These are phyloP conservation scores for Hypomyces rosellus DNA, from an alignment of 2,329 filamentous ascomycete genomes.

Conservation along the genomic window DNA sequence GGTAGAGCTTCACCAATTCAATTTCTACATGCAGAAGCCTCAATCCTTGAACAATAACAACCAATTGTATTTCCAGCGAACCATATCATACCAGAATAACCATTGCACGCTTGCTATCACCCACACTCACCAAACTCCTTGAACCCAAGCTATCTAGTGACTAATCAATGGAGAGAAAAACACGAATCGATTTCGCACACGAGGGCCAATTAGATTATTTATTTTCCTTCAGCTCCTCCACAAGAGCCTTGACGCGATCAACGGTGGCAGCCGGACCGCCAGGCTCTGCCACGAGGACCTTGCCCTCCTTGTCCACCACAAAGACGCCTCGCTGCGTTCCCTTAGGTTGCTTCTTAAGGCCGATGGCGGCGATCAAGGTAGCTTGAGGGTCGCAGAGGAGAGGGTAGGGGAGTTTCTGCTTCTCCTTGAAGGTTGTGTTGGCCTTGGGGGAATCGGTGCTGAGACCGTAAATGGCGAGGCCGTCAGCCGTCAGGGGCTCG, in stretches of 20 bases:
- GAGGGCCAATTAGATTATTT: neutral
- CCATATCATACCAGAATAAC: neutral
- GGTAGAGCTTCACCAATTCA: no score
- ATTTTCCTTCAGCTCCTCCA: constrained; percentile 38
- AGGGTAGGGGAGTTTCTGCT: constrained; percentile 82
- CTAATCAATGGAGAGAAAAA: neutral
- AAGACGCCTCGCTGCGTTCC: constrained; percentile 84
- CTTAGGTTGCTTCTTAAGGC: constrained; percentile 78
- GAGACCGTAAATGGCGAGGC: constrained; percentile 83
- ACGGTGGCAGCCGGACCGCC: constrained; percentile 75
- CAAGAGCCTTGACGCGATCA: constrained; percentile 66
- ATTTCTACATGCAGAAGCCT: no score
- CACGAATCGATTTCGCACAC: neutral
- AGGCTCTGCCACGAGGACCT: constrained; percentile 66
- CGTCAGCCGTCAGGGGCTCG: constrained; percentile 65
- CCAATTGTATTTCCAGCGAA: neutral
- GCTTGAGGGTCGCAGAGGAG: constrained; percentile 76
- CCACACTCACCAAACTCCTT: constrained; percentile 9
- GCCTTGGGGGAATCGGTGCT: constrained; percentile 82
- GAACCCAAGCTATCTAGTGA: constrained; percentile 2
- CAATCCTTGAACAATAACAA: neutral
- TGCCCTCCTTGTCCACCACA: constrained; percentile 74
- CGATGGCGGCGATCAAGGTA: constrained; percentile 75
- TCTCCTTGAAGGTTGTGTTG: constrained; percentile 88
- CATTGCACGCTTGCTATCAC: constrained; percentile 12